Base-by-base conservation (phyloP, 768 basidiomycete species). In the Rubroboletus pulcherrimus region DNA sequence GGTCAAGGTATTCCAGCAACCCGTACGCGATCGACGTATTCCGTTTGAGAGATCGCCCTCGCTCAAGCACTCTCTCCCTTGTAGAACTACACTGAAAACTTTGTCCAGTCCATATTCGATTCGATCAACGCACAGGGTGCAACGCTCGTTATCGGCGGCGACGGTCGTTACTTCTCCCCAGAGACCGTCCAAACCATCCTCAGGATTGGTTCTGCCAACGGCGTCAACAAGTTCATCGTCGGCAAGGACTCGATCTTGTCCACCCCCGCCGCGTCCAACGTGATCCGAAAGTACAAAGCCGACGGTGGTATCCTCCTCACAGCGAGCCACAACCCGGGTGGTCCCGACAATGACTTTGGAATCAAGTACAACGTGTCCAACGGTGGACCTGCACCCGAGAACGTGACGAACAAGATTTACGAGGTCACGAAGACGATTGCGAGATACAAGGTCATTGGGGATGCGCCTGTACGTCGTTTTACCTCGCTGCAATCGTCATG, bases 301-400 rank as follows among this genome's bases (percentile, higher is more conserved):
- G 84, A 91, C 63, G 97, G 97, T 43, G 97, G 97, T 60, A 99
- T 99, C 73, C 80, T 99, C 51, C 80, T 99, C 61, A 99, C 97
- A 6, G 97, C 97, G 17, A 89, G 86, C 57, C 97, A 99, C 80
- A 99, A 99, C 74, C 95, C 97, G 17, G 97, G 97, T 52, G 97
- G 97, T 24, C 97, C 97, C n/a, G 82, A 93, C 68, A 89, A 91
- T 65, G 97, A 99, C 74, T 99, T 98, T 71, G 97, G 97, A 46
- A 98, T 99, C 83, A 98, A 99, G 75, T 99, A 97, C 79, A 99
- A 99, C 73, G 89, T 93, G 46, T 87, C 88, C 38, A 99, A 99
- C 64, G 97, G 97, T 57, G 97, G 97, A 4, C 96, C 97, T 19
- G 97, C 97, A 21, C 94, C 97, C 0, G 97, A 99, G 75, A 85